Base-by-base conservation (phyloP, 1,284 basidiomycete genomes). In the Ustilago tritici region DNA sequence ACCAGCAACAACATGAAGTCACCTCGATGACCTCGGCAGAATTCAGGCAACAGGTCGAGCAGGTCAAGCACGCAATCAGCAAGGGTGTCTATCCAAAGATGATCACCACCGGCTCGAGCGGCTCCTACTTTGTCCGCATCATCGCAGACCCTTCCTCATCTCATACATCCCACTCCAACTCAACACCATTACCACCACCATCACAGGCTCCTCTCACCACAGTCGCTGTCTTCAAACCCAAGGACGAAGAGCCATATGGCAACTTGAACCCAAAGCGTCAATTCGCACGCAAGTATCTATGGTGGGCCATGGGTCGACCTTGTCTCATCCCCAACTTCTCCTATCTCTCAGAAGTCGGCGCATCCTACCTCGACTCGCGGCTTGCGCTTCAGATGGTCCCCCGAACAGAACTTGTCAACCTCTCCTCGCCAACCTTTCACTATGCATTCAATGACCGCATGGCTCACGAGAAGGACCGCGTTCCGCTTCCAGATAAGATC, bases 371-470 rank as follows among this genome's bases (percentile, higher is more conserved):
- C 10, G 94, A 95, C 81, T 89, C 90, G 59, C 90, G 93, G 14
- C 88, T 97, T 38, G 88, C 89, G 38, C 87, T 95, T 7, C 87
- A 92, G 80, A 93, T 97, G 68, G 95, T 97, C 4, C 95, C 95
- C 43, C 90, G 90, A 32, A 96, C 95, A 1, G 91, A 93, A 80
- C 89, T 96, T 1, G 93, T 93, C 32, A 92, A 92, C 0, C 88
- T 96, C 40, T 92, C 93, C 14, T 94, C 80, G 19, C 80, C 80
- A 0, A 70, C 78, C 8, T 86, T 86, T 46, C 79, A 79, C 65
- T 86, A 86, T 50, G 66, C 76, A 31, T 84, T 79, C 65, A 62
- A 60, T 31, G 82, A 83, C 56, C 76, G 84, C n/a, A 57, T 59
- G n/a, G 78, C 77, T 1, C 78, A 64, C 43, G 82, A 82, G 34